phyloP scores from a whole-genome alignment of 192 early-diverging fungal genomes.

The Backusella westeae region DNA sequence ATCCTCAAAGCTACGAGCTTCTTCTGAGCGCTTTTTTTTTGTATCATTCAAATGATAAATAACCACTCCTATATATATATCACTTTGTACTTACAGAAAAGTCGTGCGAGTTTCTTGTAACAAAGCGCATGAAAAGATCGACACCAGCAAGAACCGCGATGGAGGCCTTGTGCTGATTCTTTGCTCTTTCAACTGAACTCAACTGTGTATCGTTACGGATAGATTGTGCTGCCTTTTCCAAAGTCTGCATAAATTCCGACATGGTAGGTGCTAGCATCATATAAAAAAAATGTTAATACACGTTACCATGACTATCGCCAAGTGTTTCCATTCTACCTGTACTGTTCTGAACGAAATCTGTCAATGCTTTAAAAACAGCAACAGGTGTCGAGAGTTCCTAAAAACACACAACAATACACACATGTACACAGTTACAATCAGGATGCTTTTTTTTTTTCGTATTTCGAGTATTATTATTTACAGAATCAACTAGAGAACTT shows the following conservation, averaged over 20 bases:
- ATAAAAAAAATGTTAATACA: too few species aligned
- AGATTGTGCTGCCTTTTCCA: slow-evolving; percentile 60
- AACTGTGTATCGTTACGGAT: slow-evolving; percentile 61
- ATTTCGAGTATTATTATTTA: slow-evolving; percentile 10
- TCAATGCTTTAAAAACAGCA: slow-evolving; percentile 71
- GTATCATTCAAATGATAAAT: neutral
- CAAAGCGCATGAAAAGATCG: slow-evolving; percentile 78
- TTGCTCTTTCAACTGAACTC: neutral
- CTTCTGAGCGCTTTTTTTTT: slow-evolving; percentile 11
- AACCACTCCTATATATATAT: neutral
- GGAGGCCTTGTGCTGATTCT: slow-evolving; percentile 52
- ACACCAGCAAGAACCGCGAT: slow-evolving; percentile 87
- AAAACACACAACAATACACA: neutral
- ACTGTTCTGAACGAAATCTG: slow-evolving; percentile 62
- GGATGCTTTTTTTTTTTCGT: neutral
- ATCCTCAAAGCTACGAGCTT: slow-evolving; percentile 54
- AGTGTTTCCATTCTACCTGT: slow-evolving; percentile 34
- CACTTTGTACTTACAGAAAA: slow-evolving; percentile 44
- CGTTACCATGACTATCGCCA: too few species aligned
- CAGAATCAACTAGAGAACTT: slow-evolving; percentile 30
- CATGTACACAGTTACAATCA: neutral
- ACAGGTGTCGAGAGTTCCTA: slow-evolving; percentile 73
- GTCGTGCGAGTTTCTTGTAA: slow-evolving; percentile 58
- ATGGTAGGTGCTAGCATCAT: slow-evolving; percentile 71
- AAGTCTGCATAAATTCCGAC: slow-evolving; percentile 82